A percentile compares a stretch with the other conserved stretches of the same genome.
Conservation (phyloP, 257 asterid species). For the Lantana camara region DNA sequence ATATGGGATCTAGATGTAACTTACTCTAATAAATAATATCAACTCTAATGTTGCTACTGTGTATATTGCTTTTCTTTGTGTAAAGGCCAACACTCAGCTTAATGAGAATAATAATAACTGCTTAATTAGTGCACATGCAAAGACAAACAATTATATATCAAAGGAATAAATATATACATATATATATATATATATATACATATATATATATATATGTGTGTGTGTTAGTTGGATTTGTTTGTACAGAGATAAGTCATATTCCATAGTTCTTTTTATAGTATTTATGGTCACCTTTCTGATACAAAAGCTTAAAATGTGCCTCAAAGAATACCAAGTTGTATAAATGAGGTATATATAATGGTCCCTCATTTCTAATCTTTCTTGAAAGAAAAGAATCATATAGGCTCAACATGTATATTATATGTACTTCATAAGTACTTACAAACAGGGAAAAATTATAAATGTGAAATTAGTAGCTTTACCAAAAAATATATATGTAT, state of each 20-base stretch:
- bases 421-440: neutral
- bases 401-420: neutral
- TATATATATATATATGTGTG: too few species aligned
- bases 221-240: conserved; percentile 10
- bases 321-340: neutral
- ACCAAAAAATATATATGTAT: neutral
- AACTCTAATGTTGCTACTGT: neutral
- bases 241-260: neutral
- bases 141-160: neutral
- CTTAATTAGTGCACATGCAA: neutral
- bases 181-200: too few species aligned
- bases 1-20: too few species aligned
- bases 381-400: conserved; percentile 12
- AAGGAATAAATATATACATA: neutral
- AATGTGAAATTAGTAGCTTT: neutral
- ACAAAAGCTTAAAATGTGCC: neutral
- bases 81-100: neutral
- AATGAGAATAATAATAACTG: too few species aligned
- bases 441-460: neutral
- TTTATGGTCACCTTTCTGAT: neutral
- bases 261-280: neutral
- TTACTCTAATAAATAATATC: too few species aligned
- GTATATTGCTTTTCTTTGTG: neutral
- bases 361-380: conserved; percentile 11
- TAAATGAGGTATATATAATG: neutral